These are phyloP conservation scores for Alnus glutinosa DNA, from an alignment of 306 rosid genomes.

Conservation along the genomic window DNA sequence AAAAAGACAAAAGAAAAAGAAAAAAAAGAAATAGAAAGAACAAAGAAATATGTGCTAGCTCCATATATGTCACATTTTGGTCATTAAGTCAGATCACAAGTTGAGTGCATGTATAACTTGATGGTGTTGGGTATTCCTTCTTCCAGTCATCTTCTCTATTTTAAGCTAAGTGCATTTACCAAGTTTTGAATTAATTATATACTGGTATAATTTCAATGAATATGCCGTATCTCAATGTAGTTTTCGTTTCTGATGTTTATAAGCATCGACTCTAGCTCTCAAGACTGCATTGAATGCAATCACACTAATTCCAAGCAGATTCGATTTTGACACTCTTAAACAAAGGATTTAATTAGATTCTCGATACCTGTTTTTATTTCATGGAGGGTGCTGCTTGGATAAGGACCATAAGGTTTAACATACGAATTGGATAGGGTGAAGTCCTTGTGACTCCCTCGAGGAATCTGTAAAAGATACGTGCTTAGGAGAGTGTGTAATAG, in stretches of 20 bases:
- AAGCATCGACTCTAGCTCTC: too few relatives aligned
- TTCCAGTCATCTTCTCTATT: not conserved
- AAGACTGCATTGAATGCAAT: not conserved
- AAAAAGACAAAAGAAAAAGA: too few relatives aligned
- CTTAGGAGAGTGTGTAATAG: constrained; percentile 23
- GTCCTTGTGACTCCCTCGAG: constrained; percentile 17
- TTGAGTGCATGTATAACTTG: not conserved
- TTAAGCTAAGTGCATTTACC: not conserved
- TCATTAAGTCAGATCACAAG: not conserved
- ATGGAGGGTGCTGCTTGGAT: constrained; percentile 24
- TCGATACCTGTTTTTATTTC: constrained; percentile 32
- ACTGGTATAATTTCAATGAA: not conserved
- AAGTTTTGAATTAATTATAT: not conserved
- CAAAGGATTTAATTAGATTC: not conserved
- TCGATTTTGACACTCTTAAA: not conserved
- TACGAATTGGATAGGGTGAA: constrained; percentile 11
- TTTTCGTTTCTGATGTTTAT: not conserved
- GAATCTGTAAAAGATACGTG: constrained; percentile 39
- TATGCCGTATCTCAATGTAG: not conserved
- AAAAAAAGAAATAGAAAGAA: not conserved
- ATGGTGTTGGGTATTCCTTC: not conserved
- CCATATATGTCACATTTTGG: not conserved
- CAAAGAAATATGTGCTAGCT: not conserved
- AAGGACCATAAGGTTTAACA: not conserved
- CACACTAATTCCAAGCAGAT: not conserved